Evolutionary conservation across 148 eudicot genomes (phyloP), one percentile per base, ranked within the genome.

Genomic region (Beta vulgaris): DNA sequence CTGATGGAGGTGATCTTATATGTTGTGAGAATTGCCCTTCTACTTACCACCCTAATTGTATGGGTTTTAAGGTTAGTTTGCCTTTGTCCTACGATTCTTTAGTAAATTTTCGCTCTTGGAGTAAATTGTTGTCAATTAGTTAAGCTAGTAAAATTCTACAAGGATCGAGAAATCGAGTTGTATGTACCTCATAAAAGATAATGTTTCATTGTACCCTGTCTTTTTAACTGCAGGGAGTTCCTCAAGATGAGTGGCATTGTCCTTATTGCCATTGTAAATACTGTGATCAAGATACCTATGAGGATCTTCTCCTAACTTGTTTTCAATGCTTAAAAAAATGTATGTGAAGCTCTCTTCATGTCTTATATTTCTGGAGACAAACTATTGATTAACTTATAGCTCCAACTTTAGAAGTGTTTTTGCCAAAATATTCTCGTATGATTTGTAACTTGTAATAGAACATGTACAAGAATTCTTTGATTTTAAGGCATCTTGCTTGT

Each of bases 1-100:
- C 88, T 0, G 88, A 89, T 84, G 93, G 96, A 6, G 96, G 91
- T 51, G 58, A 75, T n/a, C 73, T 91, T 65, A 77, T 83, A 10
- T 91, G 92, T 23, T 91, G 93, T 40, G 86, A 87, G 0, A 54
- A 66, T 0, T 91, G 91, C 70, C 76, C 76, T 51, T 89, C 93
- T 2, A 84, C 91, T 7, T 86, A 87, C 72, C 96, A 89, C 25
- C 74, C 54, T 16, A 13, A 21, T 19, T 91, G 96, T 77, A 11
- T 87, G 68, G 85, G 72, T 2, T 58, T 88, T 60, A 58, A 86
- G 78, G 91, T 88, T 62, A 78, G 79, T 78, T 31, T 3, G 13
- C 44, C 48, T 58, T 26, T 53, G 19, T 61, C 6, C 35, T 53
- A 53, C 6, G 0, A 21, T 3, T 26, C 5, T 72, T 55, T 25